Evolutionary conservation across 192 early-diverging fungal genomes (phyloP).

Genomic region (Entophlyctis helioformis): DNA sequence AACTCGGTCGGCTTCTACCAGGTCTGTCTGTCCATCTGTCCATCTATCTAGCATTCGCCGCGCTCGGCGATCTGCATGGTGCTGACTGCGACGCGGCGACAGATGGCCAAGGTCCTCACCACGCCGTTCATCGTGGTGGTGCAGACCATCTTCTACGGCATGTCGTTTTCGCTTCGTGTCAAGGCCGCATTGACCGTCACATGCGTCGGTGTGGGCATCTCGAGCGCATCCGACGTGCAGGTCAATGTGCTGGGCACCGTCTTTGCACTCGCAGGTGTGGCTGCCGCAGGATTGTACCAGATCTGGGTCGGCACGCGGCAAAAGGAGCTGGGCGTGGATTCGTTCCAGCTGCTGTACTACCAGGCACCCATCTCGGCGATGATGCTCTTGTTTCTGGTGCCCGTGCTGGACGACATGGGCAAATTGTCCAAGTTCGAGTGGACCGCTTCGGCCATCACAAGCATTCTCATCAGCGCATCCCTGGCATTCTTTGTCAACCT

Average conservation of each 20-base stretch:
- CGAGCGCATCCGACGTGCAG: conserved; percentile 4
- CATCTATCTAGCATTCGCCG: too few species aligned
- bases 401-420: conserved; percentile 5
- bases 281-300: conserved; percentile 3
- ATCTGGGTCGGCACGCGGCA: conserved; percentile 7
- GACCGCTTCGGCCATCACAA: background rate
- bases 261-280: conserved; percentile 2
- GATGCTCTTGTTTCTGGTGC: conserved; percentile 1
- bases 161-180: background rate
- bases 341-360: conserved; percentile 5
- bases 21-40: too few species aligned
- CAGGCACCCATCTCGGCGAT: conserved; percentile 7
- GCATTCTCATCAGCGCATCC: background rate
- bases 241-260: conserved; percentile 2
- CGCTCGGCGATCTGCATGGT: too few species aligned
- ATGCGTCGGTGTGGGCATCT: conserved; percentile 2
- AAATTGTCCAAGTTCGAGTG: background rate
- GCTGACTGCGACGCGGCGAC: too few species aligned
- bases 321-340: conserved; percentile 2
- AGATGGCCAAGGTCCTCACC: conserved; percentile 4
- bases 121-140: conserved; percentile 2
- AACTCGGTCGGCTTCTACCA: conserved; percentile 6
- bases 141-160: conserved; percentile 4
- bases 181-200: conserved; percentile 1
- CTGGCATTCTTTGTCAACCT: conserved; percentile 7